phyloP scores from a whole-genome alignment of 805 yeast genomes.

The Kluyveromyces dobzhanskii region DNA sequence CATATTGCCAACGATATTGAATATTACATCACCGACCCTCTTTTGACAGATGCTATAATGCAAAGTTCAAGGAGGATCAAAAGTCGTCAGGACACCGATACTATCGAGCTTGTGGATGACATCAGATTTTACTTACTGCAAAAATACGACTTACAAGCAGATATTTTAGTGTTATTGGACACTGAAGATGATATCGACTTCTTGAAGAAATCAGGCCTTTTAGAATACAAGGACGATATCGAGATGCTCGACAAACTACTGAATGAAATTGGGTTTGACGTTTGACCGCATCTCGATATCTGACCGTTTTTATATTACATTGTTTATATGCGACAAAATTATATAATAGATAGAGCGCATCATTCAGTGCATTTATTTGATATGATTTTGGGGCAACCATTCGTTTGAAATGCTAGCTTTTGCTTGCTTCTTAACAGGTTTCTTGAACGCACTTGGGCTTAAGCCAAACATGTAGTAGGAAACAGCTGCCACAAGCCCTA shows the following conservation, averaged over 20 bases:
- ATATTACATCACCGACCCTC: constrained; percentile 30
- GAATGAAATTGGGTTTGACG: constrained; percentile 34
- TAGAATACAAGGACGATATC: constrained; percentile 28
- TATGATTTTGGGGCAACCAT: constrained; percentile 3
- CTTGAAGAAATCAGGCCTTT: constrained; percentile 15
- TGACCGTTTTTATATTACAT: constrained; percentile 17
- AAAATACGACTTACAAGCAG: constrained; percentile 24
- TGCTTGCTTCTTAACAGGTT: constrained; percentile 21
- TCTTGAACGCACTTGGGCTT: constrained; percentile 12
- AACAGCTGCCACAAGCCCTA: constrained; percentile 39
- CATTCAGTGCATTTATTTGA: constrained; percentile 7
- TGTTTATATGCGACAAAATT: too few relatives aligned
- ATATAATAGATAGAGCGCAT: neutral
- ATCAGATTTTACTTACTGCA: constrained; percentile 50
- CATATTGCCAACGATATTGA: constrained; percentile 44
- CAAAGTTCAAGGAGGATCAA: constrained; percentile 49
- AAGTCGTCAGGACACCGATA: constrained; percentile 63
- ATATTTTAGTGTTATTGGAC: constrained; percentile 19
- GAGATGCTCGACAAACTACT: constrained; percentile 34
- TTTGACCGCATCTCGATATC: constrained; percentile 26
- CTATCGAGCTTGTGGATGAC: constrained; percentile 74
- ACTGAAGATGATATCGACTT: constrained; percentile 14
- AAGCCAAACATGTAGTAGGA: constrained; percentile 33
- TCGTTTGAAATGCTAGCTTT: constrained; percentile 8
- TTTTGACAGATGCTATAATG: constrained; percentile 33